Conservation (phyloP, 2,329 filamentous ascomycete genomes). For the Didymella segeticola region DNA sequence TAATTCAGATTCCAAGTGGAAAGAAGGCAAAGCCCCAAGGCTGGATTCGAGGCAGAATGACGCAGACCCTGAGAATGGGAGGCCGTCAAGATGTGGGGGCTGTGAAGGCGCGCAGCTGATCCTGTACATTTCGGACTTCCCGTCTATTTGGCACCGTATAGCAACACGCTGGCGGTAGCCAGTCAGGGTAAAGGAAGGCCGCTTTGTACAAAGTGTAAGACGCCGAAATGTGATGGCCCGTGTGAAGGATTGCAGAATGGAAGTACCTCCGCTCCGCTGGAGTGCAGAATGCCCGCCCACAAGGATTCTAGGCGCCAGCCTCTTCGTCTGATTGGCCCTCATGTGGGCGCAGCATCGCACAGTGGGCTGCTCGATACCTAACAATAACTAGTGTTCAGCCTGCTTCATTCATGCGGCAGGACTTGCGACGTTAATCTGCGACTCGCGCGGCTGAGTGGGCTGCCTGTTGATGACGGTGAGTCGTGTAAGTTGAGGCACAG, state of each 20-base stretch:
- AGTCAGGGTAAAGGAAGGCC: not conserved
- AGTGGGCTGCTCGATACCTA: constrained; percentile 13
- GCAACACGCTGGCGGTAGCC: constrained; percentile 8
- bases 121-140: not conserved
- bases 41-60: not conserved
- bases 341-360: constrained; percentile 11
- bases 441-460: constrained; percentile 19
- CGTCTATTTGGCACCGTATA: not conserved
- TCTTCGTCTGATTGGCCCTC: constrained; percentile 3
- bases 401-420: constrained; percentile 16
- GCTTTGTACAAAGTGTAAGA: not conserved
- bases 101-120: constrained; percentile 1
- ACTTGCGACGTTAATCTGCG: constrained; percentile 15
- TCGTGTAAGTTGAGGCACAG: constrained; percentile 14
- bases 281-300: constrained; percentile 7
- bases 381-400: constrained; percentile 15
- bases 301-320: constrained; percentile 3
- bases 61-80: not conserved
- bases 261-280: no score
- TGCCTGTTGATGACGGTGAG: constrained; percentile 18
- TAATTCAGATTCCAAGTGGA: no score
- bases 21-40: not conserved
- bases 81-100: constrained; percentile 10
- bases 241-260: constrained; percentile 3
- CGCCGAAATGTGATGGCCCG: not conserved